These are phyloP conservation scores for Saccharomycopsis synnaedendra DNA, from an alignment of 805 yeast genomes.

Conservation along the genomic window DNA sequence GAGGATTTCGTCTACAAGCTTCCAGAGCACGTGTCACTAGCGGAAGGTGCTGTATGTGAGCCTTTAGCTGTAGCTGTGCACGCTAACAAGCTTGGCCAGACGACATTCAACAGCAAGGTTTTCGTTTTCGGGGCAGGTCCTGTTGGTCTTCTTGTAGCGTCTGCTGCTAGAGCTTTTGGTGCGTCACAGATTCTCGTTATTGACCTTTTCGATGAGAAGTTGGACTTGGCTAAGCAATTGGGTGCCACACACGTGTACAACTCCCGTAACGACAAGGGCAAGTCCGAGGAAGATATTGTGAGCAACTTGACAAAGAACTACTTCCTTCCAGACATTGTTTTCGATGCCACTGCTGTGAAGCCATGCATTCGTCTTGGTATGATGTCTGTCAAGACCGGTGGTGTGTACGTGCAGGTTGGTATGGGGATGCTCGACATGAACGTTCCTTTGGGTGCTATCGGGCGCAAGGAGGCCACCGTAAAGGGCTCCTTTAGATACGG, in stretches of 20 bases:
- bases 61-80: slow-evolving; percentile 85
- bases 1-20: slow-evolving; percentile 76
- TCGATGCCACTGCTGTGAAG: slow-evolving; percentile 82
- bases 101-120: slow-evolving; percentile 54
- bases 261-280: slow-evolving; percentile 23
- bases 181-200: slow-evolving; percentile 61
- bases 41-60: slow-evolving; percentile 82
- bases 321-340: slow-evolving; percentile 41
- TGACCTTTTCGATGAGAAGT: slow-evolving; percentile 58
- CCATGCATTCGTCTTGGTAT: slow-evolving; percentile 64
- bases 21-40: slow-evolving; percentile 68
- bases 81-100: slow-evolving; percentile 50
- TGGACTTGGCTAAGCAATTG: slow-evolving; percentile 51
- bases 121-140: slow-evolving; percentile 87
- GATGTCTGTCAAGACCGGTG: slow-evolving; percentile 49
- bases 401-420: slow-evolving; percentile 74
- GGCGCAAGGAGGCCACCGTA: slow-evolving; percentile 55
- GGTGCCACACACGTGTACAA: slow-evolving; percentile 52
- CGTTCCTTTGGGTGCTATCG: slow-evolving; percentile 64
- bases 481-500: slow-evolving; percentile 76
- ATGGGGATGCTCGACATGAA: slow-evolving; percentile 61
- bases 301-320: slow-evolving; percentile 6
- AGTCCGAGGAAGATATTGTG: slow-evolving; percentile 28
- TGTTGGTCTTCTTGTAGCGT: slow-evolving; percentile 67
- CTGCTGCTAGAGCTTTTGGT: slow-evolving; percentile 65